Conservation (phyloP, 179 eudicot genomes). For the Nepenthes alata region DNA sequence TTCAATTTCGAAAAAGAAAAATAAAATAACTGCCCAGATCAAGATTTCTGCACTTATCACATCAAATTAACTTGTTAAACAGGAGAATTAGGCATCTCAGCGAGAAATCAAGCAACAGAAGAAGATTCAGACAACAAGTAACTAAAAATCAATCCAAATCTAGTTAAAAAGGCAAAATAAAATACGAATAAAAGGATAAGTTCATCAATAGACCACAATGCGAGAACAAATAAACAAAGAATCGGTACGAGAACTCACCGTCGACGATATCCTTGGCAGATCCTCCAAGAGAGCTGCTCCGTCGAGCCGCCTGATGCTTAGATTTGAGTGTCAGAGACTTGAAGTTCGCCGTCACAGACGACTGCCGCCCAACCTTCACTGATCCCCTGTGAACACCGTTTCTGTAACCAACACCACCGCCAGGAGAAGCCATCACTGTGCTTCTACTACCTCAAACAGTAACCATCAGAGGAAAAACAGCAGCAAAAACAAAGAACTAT, state of each 20-base stretch:
- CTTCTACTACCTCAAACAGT: neutral
- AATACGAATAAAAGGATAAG: neutral
- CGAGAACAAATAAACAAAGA: neutral
- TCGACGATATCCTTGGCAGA: conserved; percentile 10
- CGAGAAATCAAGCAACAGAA: no score
- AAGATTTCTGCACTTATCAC: no score
- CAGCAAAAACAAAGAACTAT: no score
- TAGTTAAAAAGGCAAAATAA: neutral
- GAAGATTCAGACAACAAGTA: neutral
- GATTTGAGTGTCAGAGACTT: conserved; percentile 46
- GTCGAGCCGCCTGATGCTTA: conserved; percentile 29
- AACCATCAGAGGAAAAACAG: no score
- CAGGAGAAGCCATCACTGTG: conserved; percentile 22
- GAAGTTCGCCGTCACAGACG: conserved; percentile 18
- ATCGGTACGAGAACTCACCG: conserved; percentile 14
- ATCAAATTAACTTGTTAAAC: no score
- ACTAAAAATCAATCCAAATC: neutral
- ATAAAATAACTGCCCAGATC: no score
- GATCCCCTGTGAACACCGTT: conserved; percentile 22
- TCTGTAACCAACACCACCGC: conserved; percentile 16
- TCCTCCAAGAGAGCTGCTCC: conserved; percentile 22
- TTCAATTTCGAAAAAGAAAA: no score
- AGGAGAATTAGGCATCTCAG: no score
- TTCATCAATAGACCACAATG: neutral
- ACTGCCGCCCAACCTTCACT: conserved; percentile 15